Evolutionary conservation across 2,329 filamentous ascomycete genomes (phyloP), one percentile per base, ranked within the genome.

Genomic region (Microcera coccophila): DNA sequence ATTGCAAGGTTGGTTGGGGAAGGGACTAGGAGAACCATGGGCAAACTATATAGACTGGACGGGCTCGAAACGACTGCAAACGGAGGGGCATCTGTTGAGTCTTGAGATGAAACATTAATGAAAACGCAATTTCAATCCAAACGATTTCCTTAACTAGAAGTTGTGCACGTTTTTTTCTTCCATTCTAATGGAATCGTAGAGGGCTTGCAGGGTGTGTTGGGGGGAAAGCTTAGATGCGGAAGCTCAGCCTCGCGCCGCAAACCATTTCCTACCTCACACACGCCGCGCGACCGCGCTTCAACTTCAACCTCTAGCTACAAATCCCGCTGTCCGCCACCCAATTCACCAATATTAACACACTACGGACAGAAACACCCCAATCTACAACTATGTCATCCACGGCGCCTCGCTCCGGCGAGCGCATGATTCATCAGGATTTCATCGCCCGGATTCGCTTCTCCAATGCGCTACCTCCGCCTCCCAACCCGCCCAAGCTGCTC

Each of bases 371-470:
- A 22, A 18, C 28, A 9, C 28, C 24, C 26, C 17, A 45, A 47
- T 50, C 45, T 36, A 36, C 47, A 37, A 42, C 41, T 36, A 55
- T 58, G 45, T 54, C 50, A 38, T 48, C 47, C 38, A 55, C 55
- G 34, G 48, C 43, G 41, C 41, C 56, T 53, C 68, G 68, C 55
- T 61, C 65, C 50, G 73, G 75, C 63, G 76, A 79, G 65, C 76
- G 79, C 64, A 74, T 79, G 60, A 74, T 83, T 58, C 89, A 95
- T 63, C 93, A 98, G 70, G 93, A 98, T 69, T 97, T 96, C 70
- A 95, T 98, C 63, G 91, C 90, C 51, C 86, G 90, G 59, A 88
- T 96, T 61, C 82, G 93, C 67, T 98, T 94, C 67, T 90, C 89
- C 61, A 98, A 98, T 80, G 85, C 89, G 56, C 82, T 98, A 14